Base-by-base conservation (phyloP, 2,329 filamentous ascomycete species). In the Colletotrichum sp. region DNA sequence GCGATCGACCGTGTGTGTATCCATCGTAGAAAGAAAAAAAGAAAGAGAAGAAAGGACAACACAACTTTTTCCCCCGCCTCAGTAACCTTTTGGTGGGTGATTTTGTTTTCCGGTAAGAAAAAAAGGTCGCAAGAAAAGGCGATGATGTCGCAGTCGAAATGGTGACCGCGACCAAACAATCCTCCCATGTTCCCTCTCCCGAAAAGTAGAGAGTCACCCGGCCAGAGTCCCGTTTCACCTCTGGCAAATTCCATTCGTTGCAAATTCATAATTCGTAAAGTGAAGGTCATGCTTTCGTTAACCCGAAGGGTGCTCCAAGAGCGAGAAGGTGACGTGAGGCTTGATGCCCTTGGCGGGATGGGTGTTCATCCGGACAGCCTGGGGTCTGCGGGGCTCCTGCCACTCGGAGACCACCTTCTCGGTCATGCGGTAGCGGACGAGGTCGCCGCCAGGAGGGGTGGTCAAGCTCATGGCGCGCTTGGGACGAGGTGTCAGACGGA, bases 401-500 rank as follows among this genome's bases (percentile, higher is more conserved):
- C 75, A 77, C 48, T 76, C 76, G 32, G 65, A 64, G 57, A 65
- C 44, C 44, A 52, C 64, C 76, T 81, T 80, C 75, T 79, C 78
- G 36, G 79, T 79, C 77, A 86, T 85, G 64, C 80, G 82, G 81
- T 87, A 89, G 71, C 86, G 86, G 73, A 89, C 83, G 36, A 90
- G 85, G 68, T 85, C 86, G 68, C 84, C 84, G 63, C 85, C 86
- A 7, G 84, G 83, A 57, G 89, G 88, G 19, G 85, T 85, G 55
- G 85, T 87, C 79, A 90, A 82, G 66, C 85, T 84, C 70, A 83
- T 79, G 6, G 85, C 83, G 34, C 82, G 86, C 79, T 82, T 82
- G 19, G 88, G 88, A 48, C 85, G 84, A 36, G 84, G 87, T 52
- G 85, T 91, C 87, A 95, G 92, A 82, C 94, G 93, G 79, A 92